Evolutionary conservation across 2,329 filamentous ascomycete species (phyloP).

Genomic region (Fusarium napiforme): DNA sequence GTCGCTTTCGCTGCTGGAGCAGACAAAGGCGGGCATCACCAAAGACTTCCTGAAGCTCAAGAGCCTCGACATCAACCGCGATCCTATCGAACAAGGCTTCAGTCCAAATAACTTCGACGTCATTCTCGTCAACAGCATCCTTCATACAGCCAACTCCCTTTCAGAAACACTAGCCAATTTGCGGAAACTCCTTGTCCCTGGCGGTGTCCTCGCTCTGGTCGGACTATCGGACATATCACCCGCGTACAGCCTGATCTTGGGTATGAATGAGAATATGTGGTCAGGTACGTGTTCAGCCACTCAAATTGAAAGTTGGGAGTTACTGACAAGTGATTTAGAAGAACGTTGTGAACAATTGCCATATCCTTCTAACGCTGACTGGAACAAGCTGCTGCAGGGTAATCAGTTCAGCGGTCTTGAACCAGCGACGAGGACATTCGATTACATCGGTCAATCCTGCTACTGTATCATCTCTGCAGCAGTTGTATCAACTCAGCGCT

Average conservation of each 20-base stretch:
- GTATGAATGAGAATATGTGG: slow-evolving; percentile 22
- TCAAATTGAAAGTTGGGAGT: accelerated
- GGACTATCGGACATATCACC: slow-evolving; percentile 24
- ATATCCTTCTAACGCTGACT: background rate
- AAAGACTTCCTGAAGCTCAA: background rate
- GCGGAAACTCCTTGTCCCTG: slow-evolving; percentile 2
- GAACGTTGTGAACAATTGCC: background rate
- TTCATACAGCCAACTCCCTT: background rate
- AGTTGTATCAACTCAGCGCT: accelerated
- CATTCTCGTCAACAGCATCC: slow-evolving; percentile 7
- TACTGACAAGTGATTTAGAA: background rate
- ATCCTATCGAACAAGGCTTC: slow-evolving; percentile 7
- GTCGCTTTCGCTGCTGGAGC: background rate
- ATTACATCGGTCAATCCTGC: slow-evolving; percentile 10
- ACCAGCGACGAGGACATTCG: slow-evolving; percentile 24
- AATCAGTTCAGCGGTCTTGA: slow-evolving; percentile 19
- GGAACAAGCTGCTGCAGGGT: background rate
- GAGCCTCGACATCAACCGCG: slow-evolving; percentile 1
- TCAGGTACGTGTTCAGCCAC: background rate
- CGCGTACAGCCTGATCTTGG: slow-evolving; percentile 16
- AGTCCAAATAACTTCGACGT: background rate
- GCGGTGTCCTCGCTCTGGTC: background rate
- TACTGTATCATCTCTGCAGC: slow-evolving; percentile 18
- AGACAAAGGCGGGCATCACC: background rate
- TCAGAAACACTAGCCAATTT: background rate